Evolutionary conservation across 2,329 filamentous ascomycete genomes (phyloP).

Genomic region (Scopulariopsis brevicaulis): DNA sequence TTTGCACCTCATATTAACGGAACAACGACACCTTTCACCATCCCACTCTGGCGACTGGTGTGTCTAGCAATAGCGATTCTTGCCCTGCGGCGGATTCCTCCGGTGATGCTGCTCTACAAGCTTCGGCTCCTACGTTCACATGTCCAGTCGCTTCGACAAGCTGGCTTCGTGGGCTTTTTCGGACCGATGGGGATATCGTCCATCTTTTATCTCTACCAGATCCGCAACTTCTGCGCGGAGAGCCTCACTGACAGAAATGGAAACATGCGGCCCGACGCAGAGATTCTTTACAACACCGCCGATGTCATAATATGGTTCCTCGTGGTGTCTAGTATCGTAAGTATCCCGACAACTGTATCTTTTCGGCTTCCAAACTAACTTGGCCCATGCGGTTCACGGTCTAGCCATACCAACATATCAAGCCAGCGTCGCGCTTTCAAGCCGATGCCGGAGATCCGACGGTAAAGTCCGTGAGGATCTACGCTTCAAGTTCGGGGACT

Average conservation of each 20-base stretch:
- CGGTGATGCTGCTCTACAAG: slow-evolving; percentile 40
- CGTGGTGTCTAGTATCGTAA: not conserved
- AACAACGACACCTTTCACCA: slow-evolving; percentile 31
- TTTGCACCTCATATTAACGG: slow-evolving; percentile 23
- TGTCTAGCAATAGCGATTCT: slow-evolving; percentile 39
- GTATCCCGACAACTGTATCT: not conserved
- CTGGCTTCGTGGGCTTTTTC: slow-evolving; percentile 55
- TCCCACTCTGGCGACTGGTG: slow-evolving; percentile 37
- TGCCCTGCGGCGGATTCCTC: slow-evolving; percentile 43
- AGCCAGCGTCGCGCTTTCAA: not conserved
- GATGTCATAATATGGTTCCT: not conserved
- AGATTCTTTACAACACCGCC: not conserved
- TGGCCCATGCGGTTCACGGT: not conserved
- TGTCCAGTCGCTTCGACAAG: slow-evolving; percentile 37
- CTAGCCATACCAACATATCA: not conserved
- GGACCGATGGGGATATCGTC: slow-evolving; percentile 69
- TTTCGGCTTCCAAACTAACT: not conserved
- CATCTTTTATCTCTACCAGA: slow-evolving; percentile 57
- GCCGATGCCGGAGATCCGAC: not conserved
- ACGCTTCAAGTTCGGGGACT: not conserved
- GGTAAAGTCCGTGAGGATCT: too few relatives aligned
- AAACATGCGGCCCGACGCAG: not conserved
- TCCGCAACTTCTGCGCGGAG: slow-evolving; percentile 20
- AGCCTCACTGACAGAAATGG: not conserved
- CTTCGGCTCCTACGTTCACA: slow-evolving; percentile 30